Evolutionary conservation across 2,329 filamentous ascomycete genomes (phyloP).

Genomic region (Verticillium longisporum): DNA sequence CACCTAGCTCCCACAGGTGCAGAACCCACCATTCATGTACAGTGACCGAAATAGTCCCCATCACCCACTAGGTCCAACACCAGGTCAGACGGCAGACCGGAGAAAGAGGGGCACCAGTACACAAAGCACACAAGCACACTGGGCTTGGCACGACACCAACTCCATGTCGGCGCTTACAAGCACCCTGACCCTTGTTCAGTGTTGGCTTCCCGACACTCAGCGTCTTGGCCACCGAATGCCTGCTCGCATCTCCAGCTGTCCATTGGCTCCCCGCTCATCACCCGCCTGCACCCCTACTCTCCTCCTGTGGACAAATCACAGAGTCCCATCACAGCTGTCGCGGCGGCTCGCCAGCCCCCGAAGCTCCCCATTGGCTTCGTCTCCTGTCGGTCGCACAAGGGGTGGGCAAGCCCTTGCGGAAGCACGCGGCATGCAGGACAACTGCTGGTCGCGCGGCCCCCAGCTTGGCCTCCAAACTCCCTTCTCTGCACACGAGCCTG

Average conservation of each 20-base stretch:
- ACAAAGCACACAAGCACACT: neutral
- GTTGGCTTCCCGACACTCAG: slow-evolving; percentile 5
- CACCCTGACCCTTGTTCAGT: slow-evolving; percentile 5
- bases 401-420: neutral
- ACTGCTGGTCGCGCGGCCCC: neutral
- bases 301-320: neutral
- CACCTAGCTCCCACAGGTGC: neutral
- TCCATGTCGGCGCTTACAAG: slow-evolving; percentile 10
- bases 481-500: neutral
- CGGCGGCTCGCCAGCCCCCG: slow-evolving; percentile 9
- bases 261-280: neutral
- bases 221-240: neutral
- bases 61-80: neutral
- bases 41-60: neutral
- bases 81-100: neutral
- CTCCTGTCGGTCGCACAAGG: neutral
- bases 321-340: neutral
- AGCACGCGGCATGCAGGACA: neutral
- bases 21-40: neutral
- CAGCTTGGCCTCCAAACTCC: neutral
- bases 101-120: neutral
- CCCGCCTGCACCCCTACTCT: neutral
- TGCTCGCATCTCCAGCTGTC: slow-evolving; percentile 1
- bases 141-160: neutral
- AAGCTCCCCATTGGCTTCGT: neutral